These are phyloP conservation scores for Aschersonia sp. DNA, from an alignment of 2,329 filamentous ascomycete species.

Conservation along the genomic window DNA sequence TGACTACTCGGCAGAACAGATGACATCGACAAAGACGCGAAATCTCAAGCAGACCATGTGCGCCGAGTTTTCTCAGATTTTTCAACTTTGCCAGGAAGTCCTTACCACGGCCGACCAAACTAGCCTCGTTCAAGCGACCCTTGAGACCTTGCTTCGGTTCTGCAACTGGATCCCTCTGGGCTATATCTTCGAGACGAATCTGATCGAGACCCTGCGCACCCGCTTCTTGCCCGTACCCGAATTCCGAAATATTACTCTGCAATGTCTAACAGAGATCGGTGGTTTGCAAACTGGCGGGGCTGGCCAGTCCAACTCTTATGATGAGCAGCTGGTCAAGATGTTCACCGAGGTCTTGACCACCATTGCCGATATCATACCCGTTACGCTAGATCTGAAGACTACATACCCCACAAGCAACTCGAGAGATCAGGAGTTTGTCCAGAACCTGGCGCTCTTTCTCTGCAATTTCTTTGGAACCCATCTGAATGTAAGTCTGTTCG, in stretches of 20 bases:
- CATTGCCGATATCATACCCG: constrained; percentile 83
- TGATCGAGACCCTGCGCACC: constrained; percentile 87
- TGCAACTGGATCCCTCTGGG: constrained; percentile 98
- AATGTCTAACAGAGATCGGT: constrained; percentile 94
- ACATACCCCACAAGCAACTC: constrained; percentile 88
- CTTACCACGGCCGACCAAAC: constrained; percentile 78
- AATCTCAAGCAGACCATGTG: constrained; percentile 98
- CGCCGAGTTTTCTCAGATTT: constrained; percentile 95
- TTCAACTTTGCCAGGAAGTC: constrained; percentile 93
- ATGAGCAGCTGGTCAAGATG: constrained; percentile 95
- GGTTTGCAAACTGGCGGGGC: constrained; percentile 70
- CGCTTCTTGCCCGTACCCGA: constrained; percentile 87
- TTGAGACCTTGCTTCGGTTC: constrained; percentile 90
- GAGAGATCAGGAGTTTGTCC: constrained; percentile 91
- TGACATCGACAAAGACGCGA: constrained; percentile 96
- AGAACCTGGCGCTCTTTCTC: constrained; percentile 89
- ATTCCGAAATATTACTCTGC: constrained; percentile 91
- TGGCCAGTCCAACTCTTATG: constrained; percentile 58
- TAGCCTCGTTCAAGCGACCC: constrained; percentile 85
- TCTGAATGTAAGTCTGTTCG: constrained; percentile 45
- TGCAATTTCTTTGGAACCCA: constrained; percentile 96
- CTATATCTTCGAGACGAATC: constrained; percentile 94
- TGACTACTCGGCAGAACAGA: constrained; percentile 95
- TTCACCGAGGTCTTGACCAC: constrained; percentile 92
- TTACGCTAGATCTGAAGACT: constrained; percentile 76